phyloP scores from a whole-genome alignment of 2,329 filamentous ascomycete genomes.

The Lasiodiplodia gonubiensis region DNA sequence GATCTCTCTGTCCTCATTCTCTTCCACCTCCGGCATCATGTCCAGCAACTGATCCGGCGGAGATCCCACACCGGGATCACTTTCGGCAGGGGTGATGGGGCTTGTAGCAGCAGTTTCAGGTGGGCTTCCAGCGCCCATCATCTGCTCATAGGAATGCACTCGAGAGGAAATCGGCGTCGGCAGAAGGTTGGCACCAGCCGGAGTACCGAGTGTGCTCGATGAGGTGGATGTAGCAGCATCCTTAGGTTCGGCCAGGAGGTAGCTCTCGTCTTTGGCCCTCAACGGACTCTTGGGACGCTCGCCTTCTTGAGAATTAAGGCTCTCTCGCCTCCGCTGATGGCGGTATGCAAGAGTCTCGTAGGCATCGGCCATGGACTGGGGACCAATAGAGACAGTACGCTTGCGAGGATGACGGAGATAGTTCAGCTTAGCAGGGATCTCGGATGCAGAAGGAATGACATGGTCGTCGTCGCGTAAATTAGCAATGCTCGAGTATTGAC shows the following conservation, averaged over 20 bases:
- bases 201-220: slow-evolving; percentile 39
- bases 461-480: slow-evolving; percentile 78
- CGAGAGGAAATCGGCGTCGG: slow-evolving; percentile 53
- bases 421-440: slow-evolving; percentile 80
- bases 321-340: slow-evolving; percentile 70
- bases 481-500: slow-evolving; percentile 84
- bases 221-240: slow-evolving; percentile 35
- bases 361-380: slow-evolving; percentile 93
- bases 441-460: slow-evolving; percentile 85
- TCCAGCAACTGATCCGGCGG: slow-evolving; percentile 29
- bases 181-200: slow-evolving; percentile 52
- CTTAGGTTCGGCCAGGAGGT: slow-evolving; percentile 30
- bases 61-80: slow-evolving; percentile 35
- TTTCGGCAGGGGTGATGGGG: slow-evolving; percentile 24
- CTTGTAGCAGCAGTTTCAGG: slow-evolving; percentile 41
- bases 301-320: slow-evolving; percentile 53
- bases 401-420: slow-evolving; percentile 82
- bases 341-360: slow-evolving; percentile 95
- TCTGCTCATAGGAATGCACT: slow-evolving; percentile 70
- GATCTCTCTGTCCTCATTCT: slow-evolving; percentile 64
- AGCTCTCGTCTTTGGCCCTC: slow-evolving; percentile 25
- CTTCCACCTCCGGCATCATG: slow-evolving; percentile 36
- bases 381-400: slow-evolving; percentile 85
- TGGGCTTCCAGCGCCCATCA: slow-evolving; percentile 69
- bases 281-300: slow-evolving; percentile 38